phyloP scores from a whole-genome alignment of 345 rosid species.

The Corymbia maculata region DNA sequence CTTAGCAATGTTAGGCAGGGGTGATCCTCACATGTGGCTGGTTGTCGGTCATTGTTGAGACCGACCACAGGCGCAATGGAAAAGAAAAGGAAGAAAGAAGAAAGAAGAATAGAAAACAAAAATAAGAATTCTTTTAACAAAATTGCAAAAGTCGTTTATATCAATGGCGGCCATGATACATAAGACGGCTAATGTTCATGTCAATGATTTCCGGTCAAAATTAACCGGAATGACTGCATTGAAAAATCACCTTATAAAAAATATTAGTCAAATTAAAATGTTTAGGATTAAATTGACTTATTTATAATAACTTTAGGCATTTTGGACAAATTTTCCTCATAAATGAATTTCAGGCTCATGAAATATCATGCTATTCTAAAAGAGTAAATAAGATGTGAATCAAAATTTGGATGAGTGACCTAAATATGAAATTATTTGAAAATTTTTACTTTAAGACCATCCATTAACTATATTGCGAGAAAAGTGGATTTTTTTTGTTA shows the following conservation, averaged over 20 bases:
- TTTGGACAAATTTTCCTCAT: accelerated
- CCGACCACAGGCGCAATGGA: accelerated
- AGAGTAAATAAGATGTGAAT: background rate
- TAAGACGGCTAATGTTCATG: accelerated
- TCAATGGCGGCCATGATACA: accelerated
- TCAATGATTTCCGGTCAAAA: accelerated
- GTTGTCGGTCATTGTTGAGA: background rate
- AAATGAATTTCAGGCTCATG: background rate
- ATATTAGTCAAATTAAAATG: background rate
- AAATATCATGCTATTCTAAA: background rate
- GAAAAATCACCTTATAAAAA: background rate
- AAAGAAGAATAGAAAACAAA: background rate
- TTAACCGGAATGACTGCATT: accelerated
- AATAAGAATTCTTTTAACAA: background rate
- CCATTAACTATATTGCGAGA: background rate
- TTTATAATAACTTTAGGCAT: accelerated
- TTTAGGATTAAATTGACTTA: accelerated
- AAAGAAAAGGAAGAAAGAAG: background rate
- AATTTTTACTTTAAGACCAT: background rate
- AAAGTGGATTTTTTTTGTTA: background rate
- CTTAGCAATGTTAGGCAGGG: background rate
- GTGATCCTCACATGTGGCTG: background rate
- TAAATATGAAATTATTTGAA: background rate
- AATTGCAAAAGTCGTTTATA: accelerated
- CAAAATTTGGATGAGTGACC: background rate